Conservation (phyloP, 2,329 filamentous ascomycete species). For the Alternaria metachromatica region DNA sequence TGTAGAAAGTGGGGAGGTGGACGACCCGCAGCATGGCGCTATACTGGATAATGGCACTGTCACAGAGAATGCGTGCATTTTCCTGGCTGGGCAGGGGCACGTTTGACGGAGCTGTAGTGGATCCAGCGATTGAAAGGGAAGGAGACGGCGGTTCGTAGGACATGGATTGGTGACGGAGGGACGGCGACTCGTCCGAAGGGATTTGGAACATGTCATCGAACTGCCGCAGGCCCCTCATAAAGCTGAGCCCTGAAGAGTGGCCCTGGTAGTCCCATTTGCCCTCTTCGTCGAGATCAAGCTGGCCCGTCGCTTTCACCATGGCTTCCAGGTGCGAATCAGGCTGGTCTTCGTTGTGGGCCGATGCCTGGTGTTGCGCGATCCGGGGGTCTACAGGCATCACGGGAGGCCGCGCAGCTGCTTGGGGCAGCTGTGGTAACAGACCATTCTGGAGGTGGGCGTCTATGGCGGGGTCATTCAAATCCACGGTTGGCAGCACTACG, state of each 20-base stretch:
- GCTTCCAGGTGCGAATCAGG: slow-evolving; percentile 77
- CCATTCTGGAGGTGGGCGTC: slow-evolving; percentile 79
- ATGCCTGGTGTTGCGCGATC: slow-evolving; percentile 25
- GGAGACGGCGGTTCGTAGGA: slow-evolving; percentile 73
- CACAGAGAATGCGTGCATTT: slow-evolving; percentile 63
- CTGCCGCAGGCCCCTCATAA: slow-evolving; percentile 85
- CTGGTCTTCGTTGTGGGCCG: slow-evolving; percentile 38
- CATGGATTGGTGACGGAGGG: slow-evolving; percentile 62
- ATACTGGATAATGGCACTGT: slow-evolving; percentile 67
- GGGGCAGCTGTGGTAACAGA: slow-evolving; percentile 52
- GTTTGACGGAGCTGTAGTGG: slow-evolving; percentile 41
- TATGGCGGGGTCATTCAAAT: slow-evolving; percentile 83
- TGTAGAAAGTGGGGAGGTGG: slow-evolving; percentile 82
- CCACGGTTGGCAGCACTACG: slow-evolving; percentile 81
- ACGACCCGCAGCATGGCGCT: slow-evolving; percentile 73
- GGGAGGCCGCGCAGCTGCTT: slow-evolving; percentile 28
- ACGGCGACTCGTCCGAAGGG: slow-evolving; percentile 63
- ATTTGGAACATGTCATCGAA: slow-evolving; percentile 78
- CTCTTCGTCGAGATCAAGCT: slow-evolving; percentile 87
- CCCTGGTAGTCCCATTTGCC: slow-evolving; percentile 96
- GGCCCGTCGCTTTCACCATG: slow-evolving; percentile 93
- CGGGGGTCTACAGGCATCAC: slow-evolving; percentile 29
- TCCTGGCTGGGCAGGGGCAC: slow-evolving; percentile 71
- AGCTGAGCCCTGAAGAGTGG: slow-evolving; percentile 88
- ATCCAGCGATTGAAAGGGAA: slow-evolving; percentile 68